phyloP scores from a whole-genome alignment of 2,329 filamentous ascomycete genomes.

The Fragosphaeria purpurea region DNA sequence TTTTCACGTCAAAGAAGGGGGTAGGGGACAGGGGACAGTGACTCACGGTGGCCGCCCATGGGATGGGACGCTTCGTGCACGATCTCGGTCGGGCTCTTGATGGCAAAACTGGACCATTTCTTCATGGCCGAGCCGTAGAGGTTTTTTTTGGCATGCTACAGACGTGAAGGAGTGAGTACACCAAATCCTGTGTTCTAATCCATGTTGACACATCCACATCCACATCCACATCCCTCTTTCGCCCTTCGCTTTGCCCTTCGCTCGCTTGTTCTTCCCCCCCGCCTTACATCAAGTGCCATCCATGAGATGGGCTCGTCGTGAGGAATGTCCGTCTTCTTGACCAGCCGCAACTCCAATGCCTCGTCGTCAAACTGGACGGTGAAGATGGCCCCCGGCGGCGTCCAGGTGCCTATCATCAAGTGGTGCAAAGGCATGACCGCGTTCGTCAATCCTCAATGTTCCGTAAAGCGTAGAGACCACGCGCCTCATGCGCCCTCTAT shows the following conservation, averaged over 20 bases:
- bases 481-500: too few relatives aligned
- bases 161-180: constrained; percentile 11
- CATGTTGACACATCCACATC: too few relatives aligned
- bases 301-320: constrained; percentile 82
- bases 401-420: constrained; percentile 89
- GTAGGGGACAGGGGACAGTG: background rate
- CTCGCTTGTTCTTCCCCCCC: too few relatives aligned
- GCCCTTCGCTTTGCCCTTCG: too few relatives aligned
- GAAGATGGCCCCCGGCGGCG: constrained; percentile 79
- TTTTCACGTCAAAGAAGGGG: too few relatives aligned
- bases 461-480: too few relatives aligned
- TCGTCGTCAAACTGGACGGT: constrained; percentile 83
- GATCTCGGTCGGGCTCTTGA: constrained; percentile 67
- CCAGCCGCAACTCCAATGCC: constrained; percentile 58
- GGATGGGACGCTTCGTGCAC: constrained; percentile 64
- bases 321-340: constrained; percentile 74
- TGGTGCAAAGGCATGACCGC: constrained; percentile 66
- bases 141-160: constrained; percentile 67
- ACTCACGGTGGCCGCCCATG: constrained; percentile 65
- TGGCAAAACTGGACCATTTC: constrained; percentile 77
- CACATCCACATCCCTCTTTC: background rate
- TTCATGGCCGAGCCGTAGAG: constrained; percentile 90
- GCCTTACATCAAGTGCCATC: constrained; percentile 77
- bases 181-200: too few relatives aligned
- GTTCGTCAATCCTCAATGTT: too few relatives aligned